A percentile compares a stretch with the other conserved stretches of the same genome.
These are phyloP conservation scores for Aurinia saxatilis DNA, from an alignment of 345 rosid genomes.

Conservation along the genomic window DNA sequence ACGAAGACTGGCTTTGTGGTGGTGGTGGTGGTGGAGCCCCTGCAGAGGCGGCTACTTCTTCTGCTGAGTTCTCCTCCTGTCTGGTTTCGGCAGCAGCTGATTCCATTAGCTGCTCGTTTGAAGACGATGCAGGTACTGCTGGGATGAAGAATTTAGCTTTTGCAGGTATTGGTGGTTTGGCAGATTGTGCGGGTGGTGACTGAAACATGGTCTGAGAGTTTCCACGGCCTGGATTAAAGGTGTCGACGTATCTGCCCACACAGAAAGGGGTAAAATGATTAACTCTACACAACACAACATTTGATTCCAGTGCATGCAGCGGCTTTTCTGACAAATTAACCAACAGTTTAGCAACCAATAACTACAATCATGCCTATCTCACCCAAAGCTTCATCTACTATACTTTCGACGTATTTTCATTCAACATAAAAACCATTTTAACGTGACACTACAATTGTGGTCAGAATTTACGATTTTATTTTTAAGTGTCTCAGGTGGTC, in stretches of 20 bases:
- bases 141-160: conserved; percentile 88
- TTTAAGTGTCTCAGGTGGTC: neutral
- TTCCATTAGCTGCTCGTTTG: conserved; percentile 43
- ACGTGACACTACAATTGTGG: neutral
- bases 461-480: neutral
- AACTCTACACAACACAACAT: neutral
- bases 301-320: neutral
- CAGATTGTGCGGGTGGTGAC: conserved; percentile 56
- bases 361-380: neutral
- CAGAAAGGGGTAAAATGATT: neutral
- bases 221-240: conserved; percentile 62
- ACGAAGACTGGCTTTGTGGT: conserved; percentile 17
- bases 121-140: conserved; percentile 31
- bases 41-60: conserved; percentile 15
- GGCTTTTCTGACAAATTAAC: neutral
- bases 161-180: conserved; percentile 59
- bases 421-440: neutral
- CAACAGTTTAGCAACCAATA: neutral
- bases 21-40: conserved; percentile 28
- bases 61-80: conserved; percentile 32
- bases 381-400: neutral
- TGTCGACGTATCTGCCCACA: conserved; percentile 24
- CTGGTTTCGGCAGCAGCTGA: conserved; percentile 42
- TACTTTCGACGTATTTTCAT: no score
- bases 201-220: conserved; percentile 60